Evolutionary conservation across 2,329 filamentous ascomycete genomes (phyloP).

Genomic region (Purpureocillium lavendulum): DNA sequence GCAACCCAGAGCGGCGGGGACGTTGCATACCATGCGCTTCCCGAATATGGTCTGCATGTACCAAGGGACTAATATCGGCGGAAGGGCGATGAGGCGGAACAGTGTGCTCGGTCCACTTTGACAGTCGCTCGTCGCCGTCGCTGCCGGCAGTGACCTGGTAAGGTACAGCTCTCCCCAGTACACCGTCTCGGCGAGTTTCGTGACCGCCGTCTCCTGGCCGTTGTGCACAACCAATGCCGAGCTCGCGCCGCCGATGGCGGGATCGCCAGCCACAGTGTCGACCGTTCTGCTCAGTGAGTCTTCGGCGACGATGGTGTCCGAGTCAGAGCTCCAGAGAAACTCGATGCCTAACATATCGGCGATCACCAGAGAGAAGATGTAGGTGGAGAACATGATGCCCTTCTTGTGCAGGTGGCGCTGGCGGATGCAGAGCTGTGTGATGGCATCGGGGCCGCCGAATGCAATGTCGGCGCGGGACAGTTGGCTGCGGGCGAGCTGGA

Average conservation of each 20-base stretch:
- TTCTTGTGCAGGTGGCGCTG: slow-evolving; percentile 17
- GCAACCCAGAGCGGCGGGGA: not conserved
- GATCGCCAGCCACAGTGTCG: slow-evolving; percentile 11
- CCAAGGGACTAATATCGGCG: slow-evolving; percentile 14
- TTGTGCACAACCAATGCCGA: slow-evolving; percentile 15
- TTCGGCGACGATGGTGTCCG: slow-evolving; percentile 12
- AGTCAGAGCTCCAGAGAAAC: slow-evolving; percentile 17
- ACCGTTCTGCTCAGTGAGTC: slow-evolving; percentile 12
- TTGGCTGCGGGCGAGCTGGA: slow-evolving; percentile 11
- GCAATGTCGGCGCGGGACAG: slow-evolving; percentile 10
- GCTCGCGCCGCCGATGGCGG: slow-evolving; percentile 14
- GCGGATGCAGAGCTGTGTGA: slow-evolving; percentile 13
- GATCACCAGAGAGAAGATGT: slow-evolving; percentile 14
- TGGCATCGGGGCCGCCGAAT: slow-evolving; percentile 7
- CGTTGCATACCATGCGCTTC: slow-evolving; percentile 15
- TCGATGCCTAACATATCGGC: slow-evolving; percentile 14
- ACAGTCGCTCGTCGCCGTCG: slow-evolving; percentile 15
- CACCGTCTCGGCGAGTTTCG: slow-evolving; percentile 12
- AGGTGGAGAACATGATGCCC: slow-evolving; percentile 17
- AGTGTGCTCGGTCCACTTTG: slow-evolving; percentile 16
- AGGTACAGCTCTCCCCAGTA: slow-evolving; percentile 18
- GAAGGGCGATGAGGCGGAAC: slow-evolving; percentile 13
- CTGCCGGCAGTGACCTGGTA: slow-evolving; percentile 12
- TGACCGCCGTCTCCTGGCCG: slow-evolving; percentile 10
- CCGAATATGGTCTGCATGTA: slow-evolving; percentile 14